Conservation (phyloP, 305 asterid genomes). For the Stenogyne calaminthoides region DNA sequence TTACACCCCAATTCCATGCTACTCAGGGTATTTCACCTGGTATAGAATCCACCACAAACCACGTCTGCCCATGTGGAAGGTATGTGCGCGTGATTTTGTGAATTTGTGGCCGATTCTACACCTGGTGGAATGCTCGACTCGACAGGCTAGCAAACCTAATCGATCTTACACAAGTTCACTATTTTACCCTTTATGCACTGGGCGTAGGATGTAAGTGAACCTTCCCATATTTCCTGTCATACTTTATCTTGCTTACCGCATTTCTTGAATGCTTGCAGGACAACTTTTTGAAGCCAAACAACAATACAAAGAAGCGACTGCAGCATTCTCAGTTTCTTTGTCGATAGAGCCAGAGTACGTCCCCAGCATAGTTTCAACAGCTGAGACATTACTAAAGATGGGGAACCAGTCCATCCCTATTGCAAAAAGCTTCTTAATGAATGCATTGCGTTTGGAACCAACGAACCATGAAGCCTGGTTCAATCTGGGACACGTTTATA, state of each 20-base stretch:
- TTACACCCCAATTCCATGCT: neutral
- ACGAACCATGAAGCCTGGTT: constrained; percentile 82
- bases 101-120: neutral
- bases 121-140: neutral
- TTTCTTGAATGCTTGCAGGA: constrained; percentile 47
- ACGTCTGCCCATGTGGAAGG: neutral
- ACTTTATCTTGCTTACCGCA: neutral
- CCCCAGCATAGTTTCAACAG: constrained; percentile 81
- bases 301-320: constrained; percentile 62
- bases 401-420: constrained; percentile 47
- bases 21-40: neutral
- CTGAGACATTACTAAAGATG: constrained; percentile 58
- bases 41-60: neutral
- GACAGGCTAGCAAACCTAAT: too few species aligned
- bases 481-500: constrained; percentile 61
- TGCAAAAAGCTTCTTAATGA: constrained; percentile 83
- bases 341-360: constrained; percentile 77
- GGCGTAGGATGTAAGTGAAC: neutral
- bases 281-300: constrained; percentile 49
- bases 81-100: neutral
- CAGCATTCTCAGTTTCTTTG: constrained; percentile 60
- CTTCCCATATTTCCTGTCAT: neutral
- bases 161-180: too few species aligned
- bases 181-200: neutral
- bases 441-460: constrained; percentile 79